Conservation (phyloP, 2,329 filamentous ascomycete genomes). For the Teratosphaeria nubilosa region DNA sequence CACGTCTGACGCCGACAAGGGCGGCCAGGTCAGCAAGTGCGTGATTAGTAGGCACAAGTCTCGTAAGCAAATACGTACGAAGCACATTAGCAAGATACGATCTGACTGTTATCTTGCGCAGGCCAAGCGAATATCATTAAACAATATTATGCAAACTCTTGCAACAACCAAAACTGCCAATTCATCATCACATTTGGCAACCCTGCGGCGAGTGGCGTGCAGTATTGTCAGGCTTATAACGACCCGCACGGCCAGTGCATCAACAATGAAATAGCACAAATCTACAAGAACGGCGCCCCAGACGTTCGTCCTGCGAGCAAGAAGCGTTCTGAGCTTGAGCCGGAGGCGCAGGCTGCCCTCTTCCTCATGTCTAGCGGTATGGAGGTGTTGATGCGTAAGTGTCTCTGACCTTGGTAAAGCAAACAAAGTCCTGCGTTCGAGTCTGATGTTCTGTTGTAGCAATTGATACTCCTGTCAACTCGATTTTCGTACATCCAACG, state of each 20-base stretch:
- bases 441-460: neutral
- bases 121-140: neutral
- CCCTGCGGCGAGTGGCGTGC: neutral
- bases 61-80: neutral
- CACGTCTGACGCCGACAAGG: constrained; percentile 1
- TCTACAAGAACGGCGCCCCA: constrained; percentile 1
- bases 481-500: neutral
- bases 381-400: neutral
- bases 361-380: neutral
- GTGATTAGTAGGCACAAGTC: neutral
- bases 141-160: neutral
- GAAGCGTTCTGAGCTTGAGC: neutral
- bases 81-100: neutral
- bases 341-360: neutral
- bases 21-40: constrained; percentile 1
- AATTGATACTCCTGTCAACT: neutral
- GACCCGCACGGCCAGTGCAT: neutral
- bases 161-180: neutral
- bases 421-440: neutral
- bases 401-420: neutral
- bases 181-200: constrained; percentile 1
- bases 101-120: neutral
- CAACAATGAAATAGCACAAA: neutral
- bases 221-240: neutral
- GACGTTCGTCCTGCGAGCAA: neutral